Conservation (phyloP, 768 basidiomycete species). For the Tulasnella sp. region DNA sequence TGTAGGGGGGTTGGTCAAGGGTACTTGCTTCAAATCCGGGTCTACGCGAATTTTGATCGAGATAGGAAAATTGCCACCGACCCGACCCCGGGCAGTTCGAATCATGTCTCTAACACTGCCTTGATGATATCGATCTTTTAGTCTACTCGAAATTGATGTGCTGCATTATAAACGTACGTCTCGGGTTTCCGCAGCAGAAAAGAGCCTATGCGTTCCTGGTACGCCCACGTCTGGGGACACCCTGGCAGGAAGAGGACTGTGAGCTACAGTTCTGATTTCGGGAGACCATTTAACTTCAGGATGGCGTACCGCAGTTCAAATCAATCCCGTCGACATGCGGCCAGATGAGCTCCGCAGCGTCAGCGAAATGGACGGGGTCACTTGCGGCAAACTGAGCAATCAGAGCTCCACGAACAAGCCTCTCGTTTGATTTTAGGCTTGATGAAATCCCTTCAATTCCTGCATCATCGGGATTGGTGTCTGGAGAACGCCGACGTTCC, state of each 20-base stretch:
- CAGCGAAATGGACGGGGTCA: conserved; percentile 35
- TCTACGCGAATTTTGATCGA: conserved; percentile 43
- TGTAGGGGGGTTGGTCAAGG: background rate
- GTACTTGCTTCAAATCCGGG: conserved; percentile 32
- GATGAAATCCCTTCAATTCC: background rate
- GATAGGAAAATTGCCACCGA: conserved; percentile 39
- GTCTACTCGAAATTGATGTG: background rate
- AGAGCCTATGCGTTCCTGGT: conserved; percentile 39
- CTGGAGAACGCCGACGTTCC: conserved; percentile 23
- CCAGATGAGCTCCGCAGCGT: conserved; percentile 37
- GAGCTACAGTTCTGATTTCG: background rate
- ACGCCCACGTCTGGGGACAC: conserved; percentile 42
- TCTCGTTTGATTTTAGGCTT: conserved; percentile 8
- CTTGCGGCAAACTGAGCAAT: conserved; percentile 42
- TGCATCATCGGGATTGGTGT: background rate
- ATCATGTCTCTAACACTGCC: conserved; percentile 34
- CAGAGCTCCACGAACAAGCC: conserved; percentile 33
- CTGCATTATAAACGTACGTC: conserved; percentile 25
- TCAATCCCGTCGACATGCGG: conserved; percentile 42
- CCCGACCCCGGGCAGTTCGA: conserved; percentile 33
- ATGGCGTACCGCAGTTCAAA: conserved; percentile 36
- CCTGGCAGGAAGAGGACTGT: conserved; percentile 24
- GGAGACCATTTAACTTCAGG: background rate
- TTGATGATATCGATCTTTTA: background rate
- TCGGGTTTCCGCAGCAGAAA: conserved; percentile 40